phyloP scores from a whole-genome alignment of 2,329 filamentous ascomycete species.

The Fusarium sulawesiense region DNA sequence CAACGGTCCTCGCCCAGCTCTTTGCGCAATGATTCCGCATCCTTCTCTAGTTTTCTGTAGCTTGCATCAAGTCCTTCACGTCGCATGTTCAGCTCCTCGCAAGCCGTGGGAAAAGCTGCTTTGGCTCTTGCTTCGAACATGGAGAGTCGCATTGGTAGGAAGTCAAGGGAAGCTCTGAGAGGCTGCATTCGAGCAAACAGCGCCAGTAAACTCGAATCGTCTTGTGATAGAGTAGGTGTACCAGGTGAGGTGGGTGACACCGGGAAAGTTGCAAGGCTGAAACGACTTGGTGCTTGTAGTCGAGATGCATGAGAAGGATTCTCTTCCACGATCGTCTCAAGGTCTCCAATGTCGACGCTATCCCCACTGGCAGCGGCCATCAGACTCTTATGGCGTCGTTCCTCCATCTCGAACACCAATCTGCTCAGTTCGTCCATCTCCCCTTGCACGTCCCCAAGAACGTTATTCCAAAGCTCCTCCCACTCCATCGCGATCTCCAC shows the following conservation, averaged over 20 bases:
- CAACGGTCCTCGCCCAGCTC: conserved; percentile 96
- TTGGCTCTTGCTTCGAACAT: conserved; percentile 85
- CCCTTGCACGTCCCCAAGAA: conserved; percentile 90
- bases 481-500: conserved; percentile 99
- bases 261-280: conserved; percentile 75
- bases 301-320: conserved; percentile 69
- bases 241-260: conserved; percentile 70
- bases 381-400: conserved; percentile 85
- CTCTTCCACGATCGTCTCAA: conserved; percentile 94
- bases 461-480: conserved; percentile 96
- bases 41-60: conserved; percentile 88
- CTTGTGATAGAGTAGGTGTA: conserved; percentile 70
- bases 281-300: conserved; percentile 69
- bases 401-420: conserved; percentile 97
- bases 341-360: conserved; percentile 82
- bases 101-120: conserved; percentile 86
- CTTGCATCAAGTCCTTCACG: conserved; percentile 80
- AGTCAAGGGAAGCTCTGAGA: conserved; percentile 90
- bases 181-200: conserved; percentile 97
- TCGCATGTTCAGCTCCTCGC: conserved; percentile 85
- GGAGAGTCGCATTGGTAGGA: conserved; percentile 92
- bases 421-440: conserved; percentile 84
- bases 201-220: conserved; percentile 88
- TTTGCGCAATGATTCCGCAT: conserved; percentile 88
- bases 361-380: conserved; percentile 71